Base-by-base conservation (phyloP, 176 grass and related monocot species). In the Ampelocalamus luodianensis region DNA sequence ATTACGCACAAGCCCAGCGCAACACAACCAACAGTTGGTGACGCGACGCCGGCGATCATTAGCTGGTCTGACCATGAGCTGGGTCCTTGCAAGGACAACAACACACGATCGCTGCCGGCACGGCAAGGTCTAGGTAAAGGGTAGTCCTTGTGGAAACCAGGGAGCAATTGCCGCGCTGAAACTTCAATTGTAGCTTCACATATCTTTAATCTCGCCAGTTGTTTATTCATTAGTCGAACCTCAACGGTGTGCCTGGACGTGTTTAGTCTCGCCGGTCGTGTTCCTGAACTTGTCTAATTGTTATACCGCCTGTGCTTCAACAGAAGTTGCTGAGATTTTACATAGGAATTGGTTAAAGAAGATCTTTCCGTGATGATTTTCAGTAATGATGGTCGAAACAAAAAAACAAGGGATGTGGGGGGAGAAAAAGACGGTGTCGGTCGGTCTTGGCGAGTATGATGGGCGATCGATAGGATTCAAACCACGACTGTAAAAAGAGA, bases 31-130 rank as follows among this genome's bases (percentile, higher is more conserved):
- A 54, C 44, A 49, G 77, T 22, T 5, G 22, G 58, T 22, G 79
- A 82, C 40, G 67, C 40, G 81, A 84, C 87, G 75, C 81, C 81
- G 56, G 75, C 46, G 68, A 84, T 89, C 81, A 79, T 84, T 65
- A 24, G 43, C 66, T 44, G 23, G 26, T 29, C 75, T 34, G 81
- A 84, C 37, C 60, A 76, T 84, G 27, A 18, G 71, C 59, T 45
- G 82, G 83, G 64, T 34, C 74, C 71, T 46, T 10, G 72, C 49
- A 13, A 61, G 59, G 58, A 61, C 58, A 4, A 1, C n/a, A 26
- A 11, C 58, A 11, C 58, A 61, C 58, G n/a, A 26, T 61, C 58
- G 58, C 58, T 26, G 58, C 58, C 58, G 58, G 58, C 10, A 13
- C n/a, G 23, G 10, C 58, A 61, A 12, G n/a, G 58, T 13, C 54